Evolutionary conservation across 805 yeast species (phyloP).

Genomic region (Ogataea paraovalis): DNA sequence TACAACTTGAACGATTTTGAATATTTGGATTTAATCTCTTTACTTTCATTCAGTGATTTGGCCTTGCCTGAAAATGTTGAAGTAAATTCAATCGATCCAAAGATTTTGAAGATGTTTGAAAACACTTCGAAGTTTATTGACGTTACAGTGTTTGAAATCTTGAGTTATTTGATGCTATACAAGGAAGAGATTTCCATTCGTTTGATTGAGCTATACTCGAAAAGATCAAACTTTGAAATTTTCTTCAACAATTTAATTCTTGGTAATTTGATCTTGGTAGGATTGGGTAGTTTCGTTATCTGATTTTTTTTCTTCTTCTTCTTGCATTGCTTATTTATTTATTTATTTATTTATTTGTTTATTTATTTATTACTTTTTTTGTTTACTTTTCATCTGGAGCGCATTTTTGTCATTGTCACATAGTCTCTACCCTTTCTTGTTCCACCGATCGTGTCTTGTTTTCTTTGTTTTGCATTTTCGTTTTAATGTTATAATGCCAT

Average conservation of each 20-base stretch:
- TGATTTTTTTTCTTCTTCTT: conserved; percentile 4
- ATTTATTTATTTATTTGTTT: background rate
- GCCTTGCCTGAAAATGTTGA: conserved; percentile 4
- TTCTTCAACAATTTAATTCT: conserved; percentile 36
- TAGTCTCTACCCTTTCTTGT: background rate
- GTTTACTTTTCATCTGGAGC: background rate
- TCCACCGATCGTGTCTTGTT: too few species aligned
- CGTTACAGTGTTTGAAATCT: conserved; percentile 25
- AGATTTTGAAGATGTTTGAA: conserved; percentile 15
- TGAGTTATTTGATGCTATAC: conserved; percentile 27
- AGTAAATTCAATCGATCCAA: conserved; percentile 6
- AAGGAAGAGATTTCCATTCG: conserved; percentile 30
- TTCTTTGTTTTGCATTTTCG: background rate
- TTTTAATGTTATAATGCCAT: background rate
- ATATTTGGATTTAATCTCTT: conserved; percentile 30
- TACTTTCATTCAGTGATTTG: conserved; percentile 19
- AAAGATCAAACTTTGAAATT: conserved; percentile 32
- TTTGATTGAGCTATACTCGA: conserved; percentile 28
- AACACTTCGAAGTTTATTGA: conserved; percentile 32
- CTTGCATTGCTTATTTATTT: background rate
- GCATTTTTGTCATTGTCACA: background rate
- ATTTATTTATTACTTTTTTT: background rate
- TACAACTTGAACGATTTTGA: conserved; percentile 43
- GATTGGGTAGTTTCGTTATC: conserved; percentile 35
- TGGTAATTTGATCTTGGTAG: conserved; percentile 35